Percentiles rank a stretch among this genome's conserved stretches.
phyloP scores from a whole-genome alignment of 441 rosid species.

The Pelargonium citronellum region DNA sequence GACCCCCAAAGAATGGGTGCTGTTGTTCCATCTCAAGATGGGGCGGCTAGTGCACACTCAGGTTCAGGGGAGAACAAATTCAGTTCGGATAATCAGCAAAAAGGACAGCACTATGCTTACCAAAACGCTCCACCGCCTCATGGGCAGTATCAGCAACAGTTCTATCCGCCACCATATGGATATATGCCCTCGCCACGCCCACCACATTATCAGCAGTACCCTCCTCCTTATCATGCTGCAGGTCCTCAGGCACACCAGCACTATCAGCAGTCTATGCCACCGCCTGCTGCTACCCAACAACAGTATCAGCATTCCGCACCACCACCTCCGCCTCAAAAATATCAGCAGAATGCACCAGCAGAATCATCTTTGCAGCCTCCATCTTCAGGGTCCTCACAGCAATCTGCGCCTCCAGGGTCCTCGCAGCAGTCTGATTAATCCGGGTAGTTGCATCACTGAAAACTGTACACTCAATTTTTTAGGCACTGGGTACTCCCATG shows the following conservation, averaged over 20 bases:
- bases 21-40: constrained; percentile 69
- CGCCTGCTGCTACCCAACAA: constrained; percentile 6
- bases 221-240: constrained; percentile 25
- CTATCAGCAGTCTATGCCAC: constrained; percentile 45
- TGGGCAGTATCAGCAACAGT: constrained; percentile 49
- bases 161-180: constrained; percentile 50
- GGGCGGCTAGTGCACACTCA: constrained; percentile 28
- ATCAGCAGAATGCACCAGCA: not conserved
- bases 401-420: constrained; percentile 27
- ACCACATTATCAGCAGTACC: constrained; percentile 21
- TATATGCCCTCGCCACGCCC: constrained; percentile 48
- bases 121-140: constrained; percentile 46
- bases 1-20: constrained; percentile 99
- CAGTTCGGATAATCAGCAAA: constrained; percentile 26
- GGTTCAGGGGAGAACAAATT: constrained; percentile 48
- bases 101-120: constrained; percentile 42
- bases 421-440: constrained; percentile 27
- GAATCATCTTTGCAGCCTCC: not conserved
- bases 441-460: constrained; percentile 8
- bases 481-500: not conserved
- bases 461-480: not conserved
- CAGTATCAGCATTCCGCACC: not conserved
- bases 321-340: not conserved
- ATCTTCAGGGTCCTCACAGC: not conserved
- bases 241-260: constrained; percentile 47